Evolutionary conservation across 106 monocot genomes (phyloP).

Genomic region (Ottelia alismoides): DNA sequence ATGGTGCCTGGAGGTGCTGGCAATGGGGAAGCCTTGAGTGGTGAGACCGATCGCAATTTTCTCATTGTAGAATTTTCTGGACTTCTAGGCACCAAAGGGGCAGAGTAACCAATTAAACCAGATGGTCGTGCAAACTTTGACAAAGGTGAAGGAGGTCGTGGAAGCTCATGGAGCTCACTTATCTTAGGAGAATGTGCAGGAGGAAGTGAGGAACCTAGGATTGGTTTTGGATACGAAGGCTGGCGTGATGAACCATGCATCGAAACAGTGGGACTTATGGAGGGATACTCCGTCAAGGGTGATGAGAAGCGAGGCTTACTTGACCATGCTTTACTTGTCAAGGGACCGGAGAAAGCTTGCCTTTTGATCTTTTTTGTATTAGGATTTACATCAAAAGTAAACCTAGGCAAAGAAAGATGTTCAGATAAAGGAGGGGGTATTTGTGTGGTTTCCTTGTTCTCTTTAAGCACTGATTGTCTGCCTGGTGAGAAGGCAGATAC

Average conservation of each 20-base stretch:
- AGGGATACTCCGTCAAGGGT: too few relatives aligned
- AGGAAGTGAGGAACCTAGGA: constrained; percentile 38
- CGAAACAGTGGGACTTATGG: constrained; percentile 10
- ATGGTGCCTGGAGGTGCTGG: constrained; percentile 62
- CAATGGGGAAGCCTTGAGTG: constrained; percentile 51
- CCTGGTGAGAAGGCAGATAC: too few relatives aligned
- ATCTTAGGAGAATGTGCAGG: constrained; percentile 36
- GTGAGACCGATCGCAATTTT: constrained; percentile 15
- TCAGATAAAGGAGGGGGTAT: too few relatives aligned
- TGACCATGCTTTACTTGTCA: too few relatives aligned
- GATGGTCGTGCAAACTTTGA: constrained; percentile 8
- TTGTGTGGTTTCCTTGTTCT: too few relatives aligned
- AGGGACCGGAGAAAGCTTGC: too few relatives aligned
- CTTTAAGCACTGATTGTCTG: too few relatives aligned
- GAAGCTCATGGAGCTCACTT: constrained; percentile 82
- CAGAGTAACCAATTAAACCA: constrained; percentile 55
- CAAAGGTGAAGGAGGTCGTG: constrained; percentile 52
- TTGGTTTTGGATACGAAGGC: constrained; percentile 26
- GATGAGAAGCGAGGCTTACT: too few relatives aligned
- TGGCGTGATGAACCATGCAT: constrained; percentile 7
- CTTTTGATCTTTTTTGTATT: too few relatives aligned
- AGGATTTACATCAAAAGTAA: too few relatives aligned
- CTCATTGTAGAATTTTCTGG: constrained; percentile 21
- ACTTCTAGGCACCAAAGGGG: constrained; percentile 51
- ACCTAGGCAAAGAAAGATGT: too few relatives aligned